Evolutionary conservation across 495 filamentous ascomycete species (phyloP), one percentile per base, ranked within the genome.

Genomic region (Penicillium arizonense): DNA sequence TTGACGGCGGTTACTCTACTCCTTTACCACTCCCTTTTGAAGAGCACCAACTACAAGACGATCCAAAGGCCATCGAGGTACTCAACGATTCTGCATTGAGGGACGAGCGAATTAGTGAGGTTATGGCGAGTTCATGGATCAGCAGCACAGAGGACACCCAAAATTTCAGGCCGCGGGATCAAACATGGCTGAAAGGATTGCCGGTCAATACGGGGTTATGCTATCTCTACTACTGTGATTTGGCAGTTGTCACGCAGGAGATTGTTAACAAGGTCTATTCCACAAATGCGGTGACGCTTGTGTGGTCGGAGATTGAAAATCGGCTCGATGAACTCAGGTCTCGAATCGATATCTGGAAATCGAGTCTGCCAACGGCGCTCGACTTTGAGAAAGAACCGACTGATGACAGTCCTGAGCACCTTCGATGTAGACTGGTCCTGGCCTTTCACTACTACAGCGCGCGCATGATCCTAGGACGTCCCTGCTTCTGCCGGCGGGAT

Each of bases 401-500:
- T 30, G 68, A 74, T 20, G 66, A 68, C 21, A 57, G 62, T 8
- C 61, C 65, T 1, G 59, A 65, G 20, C 49, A 65, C 20, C 62
- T 76, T 16, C 73, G 77, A 13, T 59, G 63, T 43, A 77, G 73
- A 46, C 63, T 81, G 36, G 76, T 73, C 11, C 59, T 84, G 11
- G 79, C 78, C 0, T 78, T 88, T 44, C 75, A 80, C 35, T 87
- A 82, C 59, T 78, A 83, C 60, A 82, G 82, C 52, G 76, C 77
- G n/a, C 71, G 74, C 5, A 84, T 86, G 40, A 77, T 86, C 12
- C 71, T 85, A 20, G 80, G 80, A 35, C 82, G 86, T 7, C 86
- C 86, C 4, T 86, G 82, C 64, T 72, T 88, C 12, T 87, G 84
- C 57, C 75, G 80, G 6, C 68, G 82, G 9, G 83, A 87, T 45